phyloP scores from a whole-genome alignment of 306 rosid species.

The Heteromeles arbutifolia region DNA sequence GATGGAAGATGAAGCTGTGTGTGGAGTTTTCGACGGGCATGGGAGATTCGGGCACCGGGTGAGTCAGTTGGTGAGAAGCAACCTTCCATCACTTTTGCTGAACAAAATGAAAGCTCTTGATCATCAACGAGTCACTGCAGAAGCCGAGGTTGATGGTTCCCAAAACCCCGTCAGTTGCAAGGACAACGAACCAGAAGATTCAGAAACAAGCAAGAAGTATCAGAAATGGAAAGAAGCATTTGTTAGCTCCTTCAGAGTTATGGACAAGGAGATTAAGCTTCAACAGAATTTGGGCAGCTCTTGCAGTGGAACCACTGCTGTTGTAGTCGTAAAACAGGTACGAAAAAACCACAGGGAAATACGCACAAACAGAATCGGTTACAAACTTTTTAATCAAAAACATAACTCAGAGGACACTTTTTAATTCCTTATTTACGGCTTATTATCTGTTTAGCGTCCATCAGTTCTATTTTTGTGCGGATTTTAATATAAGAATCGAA shows the following conservation, averaged over 20 bases:
- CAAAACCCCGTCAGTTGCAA: too few relatives aligned
- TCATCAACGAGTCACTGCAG: slow-evolving; percentile 3
- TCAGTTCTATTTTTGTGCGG: not conserved
- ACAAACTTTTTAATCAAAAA: too few relatives aligned
- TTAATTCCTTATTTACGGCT: not conserved
- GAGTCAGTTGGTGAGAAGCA: slow-evolving; percentile 45
- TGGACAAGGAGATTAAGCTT: slow-evolving; percentile 68
- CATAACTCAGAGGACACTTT: not conserved
- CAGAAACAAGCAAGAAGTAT: slow-evolving; percentile 17
- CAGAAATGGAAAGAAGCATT: slow-evolving; percentile 40
- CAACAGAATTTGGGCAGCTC: slow-evolving; percentile 49
- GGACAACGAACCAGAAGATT: not conserved
- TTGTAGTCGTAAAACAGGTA: slow-evolving; percentile 55
- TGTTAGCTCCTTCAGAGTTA: slow-evolving; percentile 43
- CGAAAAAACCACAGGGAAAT: not conserved
- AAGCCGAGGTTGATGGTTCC: slow-evolving; percentile 2
- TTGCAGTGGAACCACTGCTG: slow-evolving; percentile 69
- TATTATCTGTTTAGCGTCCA: not conserved
- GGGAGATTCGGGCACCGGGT: slow-evolving; percentile 63
- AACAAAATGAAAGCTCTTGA: slow-evolving; percentile 25
- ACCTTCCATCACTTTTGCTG: slow-evolving; percentile 38
- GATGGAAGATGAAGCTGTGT: slow-evolving; percentile 29
- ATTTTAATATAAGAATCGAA: not conserved
- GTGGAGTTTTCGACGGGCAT: slow-evolving; percentile 86
- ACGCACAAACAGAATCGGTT: too few relatives aligned